Evolutionary conservation across 2,329 filamentous ascomycete species (phyloP).

Genomic region (Tolypocladium pustulatum): DNA sequence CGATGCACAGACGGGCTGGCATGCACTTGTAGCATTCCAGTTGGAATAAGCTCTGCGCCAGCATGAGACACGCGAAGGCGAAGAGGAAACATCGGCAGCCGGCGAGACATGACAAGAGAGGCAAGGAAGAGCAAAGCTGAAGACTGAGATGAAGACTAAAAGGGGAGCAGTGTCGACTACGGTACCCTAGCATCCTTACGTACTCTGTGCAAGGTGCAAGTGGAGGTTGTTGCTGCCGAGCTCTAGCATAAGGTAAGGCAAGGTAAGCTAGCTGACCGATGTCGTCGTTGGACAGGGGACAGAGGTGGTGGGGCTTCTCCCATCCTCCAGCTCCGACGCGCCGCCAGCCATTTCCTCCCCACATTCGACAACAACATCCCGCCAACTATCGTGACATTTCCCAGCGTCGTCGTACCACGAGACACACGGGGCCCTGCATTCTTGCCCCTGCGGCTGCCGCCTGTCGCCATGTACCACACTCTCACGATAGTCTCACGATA

Average conservation of each 20-base stretch:
- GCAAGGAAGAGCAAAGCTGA: neutral
- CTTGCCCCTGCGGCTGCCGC: neutral
- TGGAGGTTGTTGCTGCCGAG: neutral
- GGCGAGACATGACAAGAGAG: neutral
- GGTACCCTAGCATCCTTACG: too few relatives aligned
- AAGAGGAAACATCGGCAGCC: neutral
- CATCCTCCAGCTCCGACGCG: neutral
- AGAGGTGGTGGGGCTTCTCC: neutral
- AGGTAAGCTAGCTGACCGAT: neutral
- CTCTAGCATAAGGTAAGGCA: too few relatives aligned
- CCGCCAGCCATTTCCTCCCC: neutral
- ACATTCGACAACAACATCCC: slow-evolving; percentile 1
- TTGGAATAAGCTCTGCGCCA: slow-evolving; percentile 2
- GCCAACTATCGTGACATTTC: slow-evolving; percentile 2
- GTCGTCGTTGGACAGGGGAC: neutral
- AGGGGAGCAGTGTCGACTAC: neutral
- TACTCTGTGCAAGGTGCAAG: neutral
- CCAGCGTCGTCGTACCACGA: neutral
- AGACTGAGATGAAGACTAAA: neutral
- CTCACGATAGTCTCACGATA: neutral
- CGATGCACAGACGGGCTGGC: slow-evolving; percentile 3
- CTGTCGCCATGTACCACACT: neutral
- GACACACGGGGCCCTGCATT: neutral
- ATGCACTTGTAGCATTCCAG: slow-evolving; percentile 8
- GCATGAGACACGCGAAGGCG: slow-evolving; percentile 7